Evolutionary conservation across 208 protist genomes (phyloP).

Genomic region (Leishmania major): DNA sequence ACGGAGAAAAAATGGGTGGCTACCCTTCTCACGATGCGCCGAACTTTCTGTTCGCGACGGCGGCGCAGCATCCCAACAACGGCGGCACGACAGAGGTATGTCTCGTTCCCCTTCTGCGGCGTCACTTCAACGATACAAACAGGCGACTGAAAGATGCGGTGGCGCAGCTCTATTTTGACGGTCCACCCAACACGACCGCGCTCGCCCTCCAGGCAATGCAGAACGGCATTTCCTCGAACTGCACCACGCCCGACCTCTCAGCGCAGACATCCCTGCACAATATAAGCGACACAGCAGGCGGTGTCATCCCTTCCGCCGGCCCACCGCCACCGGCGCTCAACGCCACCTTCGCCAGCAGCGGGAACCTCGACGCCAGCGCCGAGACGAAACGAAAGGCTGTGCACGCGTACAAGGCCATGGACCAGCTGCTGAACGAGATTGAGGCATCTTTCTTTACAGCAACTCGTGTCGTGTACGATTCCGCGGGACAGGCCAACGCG

Average conservation of each 20-base stretch:
- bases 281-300: conserved; percentile 1
- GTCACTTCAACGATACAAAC: conserved; percentile 86
- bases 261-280: conserved; percentile 15
- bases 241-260: conserved; percentile 6
- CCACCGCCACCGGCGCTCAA: not conserved
- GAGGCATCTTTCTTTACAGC: conserved; percentile 51
- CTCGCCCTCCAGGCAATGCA: conserved; percentile 32
- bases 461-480: conserved; percentile 39
- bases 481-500: conserved; percentile 1
- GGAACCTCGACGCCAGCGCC: not conserved
- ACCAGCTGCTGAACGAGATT: conserved; percentile 56
- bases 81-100: conserved; percentile 63
- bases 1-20: conserved; percentile 59
- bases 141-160: conserved; percentile 65
- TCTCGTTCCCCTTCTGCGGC: conserved; percentile 79
- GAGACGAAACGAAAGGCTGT: conserved; percentile 20
- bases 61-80: conserved; percentile 59
- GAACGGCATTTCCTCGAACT: conserved; percentile 9
- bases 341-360: not conserved
- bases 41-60: conserved; percentile 76
- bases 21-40: conserved; percentile 88
- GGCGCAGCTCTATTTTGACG: conserved; percentile 48
- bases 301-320: not conserved
- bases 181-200: conserved; percentile 39
- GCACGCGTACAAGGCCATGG: conserved; percentile 44